Base-by-base conservation (phyloP, 306 rosid genomes). In the Luffa acutangula region DNA sequence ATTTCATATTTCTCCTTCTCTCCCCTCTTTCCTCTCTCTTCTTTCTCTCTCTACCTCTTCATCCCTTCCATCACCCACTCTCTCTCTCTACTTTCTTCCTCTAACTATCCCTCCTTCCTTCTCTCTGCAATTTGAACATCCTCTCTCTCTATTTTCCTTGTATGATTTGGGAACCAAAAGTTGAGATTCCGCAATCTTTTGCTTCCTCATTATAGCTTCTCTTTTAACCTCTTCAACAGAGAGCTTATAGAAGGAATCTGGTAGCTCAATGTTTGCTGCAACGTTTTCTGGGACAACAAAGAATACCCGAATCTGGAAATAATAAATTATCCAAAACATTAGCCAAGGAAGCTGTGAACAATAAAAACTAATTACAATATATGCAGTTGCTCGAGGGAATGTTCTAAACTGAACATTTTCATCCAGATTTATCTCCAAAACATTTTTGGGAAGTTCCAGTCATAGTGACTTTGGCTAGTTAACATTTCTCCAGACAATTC, bases 101-200 rank as follows among this genome's bases (percentile, higher is more conserved):
- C n/a, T n/a, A n/a, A n/a, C n/a, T n/a, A n/a, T n/a, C n/a, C n/a
- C n/a, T n/a, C n/a, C n/a, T n/a, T n/a, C n/a, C n/a, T n/a, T n/a
- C n/a, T n/a, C n/a, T n/a, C n/a, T n/a, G n/a, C n/a, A n/a, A n/a
- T n/a, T n/a, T n/a, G n/a, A n/a, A n/a, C n/a, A n/a, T n/a, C n/a
- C n/a, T n/a, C n/a, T n/a, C n/a, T n/a, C n/a, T n/a, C n/a, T n/a
- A n/a, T 96, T 96, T 87, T 96, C 99, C 84, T 80, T 96, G 42
- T 77, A 84, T 45, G 98, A 91, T 85, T 84, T 96, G 0, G 99
- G 98, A 84, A 93, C 83, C 85, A 93, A 86, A 84, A 96, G 91
- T 89, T 93, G 97, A n/a, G 99, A 93, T 37, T 93, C 94, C 48
- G 88, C 96, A 7, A 96, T n/a, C 88, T 86, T 96, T 87, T 96